These are phyloP conservation scores for Pelagophyceae sp. DNA, from an alignment of 352 stramenopile genomes.

Conservation along the genomic window DNA sequence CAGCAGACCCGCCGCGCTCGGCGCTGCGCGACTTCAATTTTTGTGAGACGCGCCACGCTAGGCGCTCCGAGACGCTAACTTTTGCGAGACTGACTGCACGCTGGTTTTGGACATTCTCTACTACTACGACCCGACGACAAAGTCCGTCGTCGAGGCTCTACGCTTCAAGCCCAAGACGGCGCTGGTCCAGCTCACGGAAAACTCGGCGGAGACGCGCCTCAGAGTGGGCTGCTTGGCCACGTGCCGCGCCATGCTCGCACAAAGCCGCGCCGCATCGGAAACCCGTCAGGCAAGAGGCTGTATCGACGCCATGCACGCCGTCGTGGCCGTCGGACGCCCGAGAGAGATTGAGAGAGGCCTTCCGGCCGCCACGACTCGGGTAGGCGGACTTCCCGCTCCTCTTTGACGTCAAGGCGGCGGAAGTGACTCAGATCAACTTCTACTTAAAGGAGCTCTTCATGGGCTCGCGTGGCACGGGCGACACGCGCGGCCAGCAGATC, in stretches of 20 bases:
- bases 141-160: neutral
- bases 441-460: slow-evolving; percentile 1
- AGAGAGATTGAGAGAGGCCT: too few species aligned
- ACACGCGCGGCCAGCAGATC: neutral
- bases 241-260: too few species aligned
- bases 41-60: too few species aligned
- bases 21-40: too few species aligned
- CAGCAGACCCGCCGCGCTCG: too few species aligned
- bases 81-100: neutral
- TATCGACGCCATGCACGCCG: too few species aligned
- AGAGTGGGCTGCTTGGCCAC: too few species aligned
- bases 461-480: neutral
- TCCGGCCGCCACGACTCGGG: neutral
- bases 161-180: neutral
- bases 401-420: neutral
- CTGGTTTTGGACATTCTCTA: neutral
- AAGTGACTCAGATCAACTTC: neutral
- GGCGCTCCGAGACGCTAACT: neutral
- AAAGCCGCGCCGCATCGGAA: too few species aligned
- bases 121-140: neutral
- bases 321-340: too few species aligned
- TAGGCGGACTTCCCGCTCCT: slow-evolving; percentile 7
- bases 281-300: too few species aligned
- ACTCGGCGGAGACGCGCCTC: neutral
- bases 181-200: neutral